These are phyloP conservation scores for Candida pseudofarinosa DNA, from an alignment of 805 yeast species.

Conservation along the genomic window DNA sequence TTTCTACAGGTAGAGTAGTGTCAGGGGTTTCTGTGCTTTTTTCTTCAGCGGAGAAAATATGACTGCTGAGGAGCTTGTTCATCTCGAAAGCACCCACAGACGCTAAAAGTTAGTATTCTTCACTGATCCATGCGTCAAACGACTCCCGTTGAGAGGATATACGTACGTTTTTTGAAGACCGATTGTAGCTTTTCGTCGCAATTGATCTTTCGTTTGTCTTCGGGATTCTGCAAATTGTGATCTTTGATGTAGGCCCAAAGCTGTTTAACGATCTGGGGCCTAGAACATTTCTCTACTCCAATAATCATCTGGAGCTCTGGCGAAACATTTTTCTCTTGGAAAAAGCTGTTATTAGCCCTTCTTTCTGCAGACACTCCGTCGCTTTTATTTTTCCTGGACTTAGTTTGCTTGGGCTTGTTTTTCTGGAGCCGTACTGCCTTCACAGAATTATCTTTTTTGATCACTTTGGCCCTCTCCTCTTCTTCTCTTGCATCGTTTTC, in stretches of 20 bases:
- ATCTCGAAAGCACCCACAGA: conserved; percentile 53
- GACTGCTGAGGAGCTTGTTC: conserved; percentile 52
- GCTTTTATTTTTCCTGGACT: conserved; percentile 10
- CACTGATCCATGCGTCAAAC: not conserved
- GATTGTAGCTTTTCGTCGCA: conserved; percentile 57
- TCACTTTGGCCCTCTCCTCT: conserved; percentile 22
- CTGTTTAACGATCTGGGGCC: conserved; percentile 68
- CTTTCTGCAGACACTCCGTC: conserved; percentile 10
- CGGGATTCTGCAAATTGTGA: conserved; percentile 60
- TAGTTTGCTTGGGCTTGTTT: conserved; percentile 15
- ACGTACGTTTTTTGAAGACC: conserved; percentile 55
- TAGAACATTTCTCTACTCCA: conserved; percentile 39
- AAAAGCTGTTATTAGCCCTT: conserved; percentile 34
- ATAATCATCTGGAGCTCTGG: conserved; percentile 49
- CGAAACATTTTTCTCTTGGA: conserved; percentile 46
- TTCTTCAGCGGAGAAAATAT: conserved; percentile 40
- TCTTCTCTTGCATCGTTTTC: conserved; percentile 20
- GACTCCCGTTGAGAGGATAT: conserved; percentile 1
- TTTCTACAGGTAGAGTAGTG: not conserved
- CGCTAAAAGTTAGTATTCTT: conserved; percentile 15
- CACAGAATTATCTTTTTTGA: conserved; percentile 47
- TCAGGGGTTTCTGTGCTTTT: not conserved
- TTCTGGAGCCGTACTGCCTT: conserved; percentile 50
- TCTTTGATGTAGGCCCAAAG: conserved; percentile 70
- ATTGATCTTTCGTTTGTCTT: conserved; percentile 58